Conservation (phyloP, 2,329 filamentous ascomycete species). For the Aquanectria penicillioides region DNA sequence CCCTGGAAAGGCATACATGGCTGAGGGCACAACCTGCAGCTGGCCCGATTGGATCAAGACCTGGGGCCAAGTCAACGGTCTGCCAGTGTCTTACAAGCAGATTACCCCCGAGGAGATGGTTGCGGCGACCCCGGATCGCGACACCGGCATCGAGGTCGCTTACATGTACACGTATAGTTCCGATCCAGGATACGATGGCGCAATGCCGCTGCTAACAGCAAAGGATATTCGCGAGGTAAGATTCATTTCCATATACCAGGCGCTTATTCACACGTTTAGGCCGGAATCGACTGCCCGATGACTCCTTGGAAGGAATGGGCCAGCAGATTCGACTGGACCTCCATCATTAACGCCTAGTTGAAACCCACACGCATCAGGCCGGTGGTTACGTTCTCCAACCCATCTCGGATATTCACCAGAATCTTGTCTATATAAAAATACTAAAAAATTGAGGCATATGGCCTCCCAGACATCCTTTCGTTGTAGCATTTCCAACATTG, state of each 20-base stretch:
- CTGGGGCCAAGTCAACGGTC: conserved; percentile 52
- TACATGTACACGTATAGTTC: conserved; percentile 59
- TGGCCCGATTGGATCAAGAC: conserved; percentile 57
- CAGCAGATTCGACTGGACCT: conserved; percentile 14
- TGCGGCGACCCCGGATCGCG: conserved; percentile 47
- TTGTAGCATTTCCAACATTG: no score
- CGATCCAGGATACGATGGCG: conserved; percentile 61
- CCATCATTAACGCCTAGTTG: not conserved
- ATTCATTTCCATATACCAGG: not conserved
- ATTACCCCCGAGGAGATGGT: conserved; percentile 54
- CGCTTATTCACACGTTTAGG: conserved; percentile 1
- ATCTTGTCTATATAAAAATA: no score
- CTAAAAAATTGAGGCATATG: no score
- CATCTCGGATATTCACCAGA: no score
- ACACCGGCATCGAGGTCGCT: conserved; percentile 55
- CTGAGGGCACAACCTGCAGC: conserved; percentile 55
- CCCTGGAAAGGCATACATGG: conserved; percentile 60
- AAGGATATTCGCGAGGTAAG: conserved; percentile 56
- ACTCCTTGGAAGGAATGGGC: conserved; percentile 21
- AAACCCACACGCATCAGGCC: no score
- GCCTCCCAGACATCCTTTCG: no score
- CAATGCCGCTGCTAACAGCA: conserved; percentile 53
- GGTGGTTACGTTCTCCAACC: no score
- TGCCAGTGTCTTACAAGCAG: conserved; percentile 51
- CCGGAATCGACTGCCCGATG: conserved; percentile 19